These are phyloP conservation scores for Knufia fluminis DNA, from an alignment of 2,329 filamentous ascomycete genomes.

Conservation along the genomic window DNA sequence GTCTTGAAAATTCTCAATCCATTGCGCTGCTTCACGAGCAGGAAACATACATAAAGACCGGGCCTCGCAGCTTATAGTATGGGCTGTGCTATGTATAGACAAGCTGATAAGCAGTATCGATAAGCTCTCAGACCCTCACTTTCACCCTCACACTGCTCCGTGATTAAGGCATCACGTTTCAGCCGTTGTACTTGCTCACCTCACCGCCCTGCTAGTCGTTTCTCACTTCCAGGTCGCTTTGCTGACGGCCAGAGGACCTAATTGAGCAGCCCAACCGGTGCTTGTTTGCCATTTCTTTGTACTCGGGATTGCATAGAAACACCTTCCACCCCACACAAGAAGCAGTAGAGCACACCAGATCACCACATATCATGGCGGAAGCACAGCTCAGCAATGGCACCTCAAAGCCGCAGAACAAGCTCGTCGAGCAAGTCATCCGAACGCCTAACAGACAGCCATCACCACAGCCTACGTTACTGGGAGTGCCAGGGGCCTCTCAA, in stretches of 20 bases:
- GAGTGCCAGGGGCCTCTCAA: constrained; percentile 50
- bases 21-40: neutral
- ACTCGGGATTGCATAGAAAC: neutral
- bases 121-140: neutral
- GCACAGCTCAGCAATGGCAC: constrained; percentile 14
- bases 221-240: neutral
- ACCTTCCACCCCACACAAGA: neutral
- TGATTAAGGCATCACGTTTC: neutral
- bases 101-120: constrained; percentile 1
- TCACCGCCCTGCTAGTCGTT: constrained; percentile 1
- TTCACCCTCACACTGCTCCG: neutral
- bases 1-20: neutral
- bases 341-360: neutral
- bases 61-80: neutral
- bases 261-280: neutral
- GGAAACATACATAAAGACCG: neutral
- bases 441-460: constrained; percentile 61
- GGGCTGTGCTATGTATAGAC: neutral
- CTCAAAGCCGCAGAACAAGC: constrained; percentile 42
- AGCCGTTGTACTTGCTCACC: neutral
- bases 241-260: constrained; percentile 2
- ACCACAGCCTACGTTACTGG: constrained; percentile 79
- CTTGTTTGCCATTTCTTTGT: neutral
- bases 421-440: constrained; percentile 46
- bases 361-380: neutral